Evolutionary conservation across 768 basidiomycete species (phyloP).

Genomic region (Leccinum imitatum): DNA sequence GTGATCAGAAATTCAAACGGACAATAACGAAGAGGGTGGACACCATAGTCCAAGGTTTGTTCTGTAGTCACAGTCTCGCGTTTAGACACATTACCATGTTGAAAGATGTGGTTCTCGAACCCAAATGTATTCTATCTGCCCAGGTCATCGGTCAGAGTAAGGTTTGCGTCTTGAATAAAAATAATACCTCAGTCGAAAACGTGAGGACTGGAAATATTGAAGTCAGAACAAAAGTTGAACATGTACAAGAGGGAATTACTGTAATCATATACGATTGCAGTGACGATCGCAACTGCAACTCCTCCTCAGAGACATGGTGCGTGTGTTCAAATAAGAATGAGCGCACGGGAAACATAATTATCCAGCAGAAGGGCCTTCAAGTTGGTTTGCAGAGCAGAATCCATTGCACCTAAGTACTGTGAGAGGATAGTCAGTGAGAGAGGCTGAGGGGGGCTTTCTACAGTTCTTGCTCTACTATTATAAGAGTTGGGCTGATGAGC

Average conservation of each 20-base stretch:
- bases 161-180: no score
- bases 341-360: neutral
- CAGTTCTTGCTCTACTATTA: no score
- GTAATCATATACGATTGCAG: neutral
- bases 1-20: neutral
- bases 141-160: no score
- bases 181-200: slow-evolving; percentile 9
- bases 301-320: neutral
- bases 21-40: slow-evolving; percentile 11
- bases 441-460: no score
- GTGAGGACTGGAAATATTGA: slow-evolving; percentile 8
- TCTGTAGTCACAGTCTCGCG: neutral
- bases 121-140: no score
- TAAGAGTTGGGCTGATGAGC: no score
- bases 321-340: neutral
- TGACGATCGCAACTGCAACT: neutral
- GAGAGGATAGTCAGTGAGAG: no score
- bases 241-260: neutral
- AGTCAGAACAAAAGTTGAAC: neutral
- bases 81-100: neutral
- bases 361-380: neutral
- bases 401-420: neutral
- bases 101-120: no score
- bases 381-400: neutral
- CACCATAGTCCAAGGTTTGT: slow-evolving; percentile 9